Evolutionary conservation across 1,284 basidiomycete genomes (phyloP), one percentile per base, ranked within the genome.

Genomic region (Heterobasidion irregulare): DNA sequence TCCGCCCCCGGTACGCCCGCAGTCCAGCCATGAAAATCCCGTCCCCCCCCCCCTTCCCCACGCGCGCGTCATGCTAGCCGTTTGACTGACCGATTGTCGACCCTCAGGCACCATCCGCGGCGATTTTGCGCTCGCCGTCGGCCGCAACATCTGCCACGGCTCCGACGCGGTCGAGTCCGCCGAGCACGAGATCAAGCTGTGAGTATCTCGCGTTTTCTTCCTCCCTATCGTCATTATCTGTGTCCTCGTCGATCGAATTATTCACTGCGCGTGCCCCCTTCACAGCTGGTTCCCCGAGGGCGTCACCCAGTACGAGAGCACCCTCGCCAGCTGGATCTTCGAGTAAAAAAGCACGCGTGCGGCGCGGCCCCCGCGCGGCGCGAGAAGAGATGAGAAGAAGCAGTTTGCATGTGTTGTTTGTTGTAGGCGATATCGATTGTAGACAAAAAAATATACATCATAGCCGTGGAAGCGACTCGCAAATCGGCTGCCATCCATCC

Each of bases 111-210:
- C 91, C 62, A 94, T 96, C 78, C 91, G 94, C 72, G 93, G 92
- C 59, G 93, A 96, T 77, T 96, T 80, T 73, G 89, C 88, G 65
- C 87, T 98, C 66, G 90, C 92, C 65, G 89, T 94, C 65, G 95
- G 92, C 60, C 89, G 92, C 64, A 94, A 94, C 79, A 88, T 94
- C 73, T 92, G 89, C 79, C 92, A 98, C 75, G 95, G 94, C 60
- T 95, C 92, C 59, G 94, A 97, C 78, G 80, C 89, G 54, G 88
- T 94, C 65, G 91, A 94, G 75, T 92, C 73, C 68, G 94, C 91
- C 50, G 83, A 95, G 73, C 92, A 92, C 77, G 94, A 96, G 76
- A 95, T 96, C 65, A 76, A 74, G 49, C 83, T 96, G 86, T 96
- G 73, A 74, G 86, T 78, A 8, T 34, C 48, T 6, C 26, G 47